Conservation (phyloP, 148 eudicot genomes). For the Rhododendron ferrugineum region DNA sequence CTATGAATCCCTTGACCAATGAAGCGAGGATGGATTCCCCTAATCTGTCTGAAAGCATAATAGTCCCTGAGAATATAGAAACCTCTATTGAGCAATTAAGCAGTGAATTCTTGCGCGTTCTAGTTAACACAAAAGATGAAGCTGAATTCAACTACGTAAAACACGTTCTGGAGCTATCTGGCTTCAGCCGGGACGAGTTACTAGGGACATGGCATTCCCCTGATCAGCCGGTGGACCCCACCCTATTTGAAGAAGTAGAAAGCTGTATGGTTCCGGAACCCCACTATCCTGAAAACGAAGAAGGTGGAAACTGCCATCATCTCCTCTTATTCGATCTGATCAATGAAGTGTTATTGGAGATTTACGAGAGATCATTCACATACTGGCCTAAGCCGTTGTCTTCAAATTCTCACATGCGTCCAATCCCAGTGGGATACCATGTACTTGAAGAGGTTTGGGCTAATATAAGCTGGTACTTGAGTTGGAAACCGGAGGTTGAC, state of each 20-base stretch:
- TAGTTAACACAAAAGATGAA: conserved; percentile 18
- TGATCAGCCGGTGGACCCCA: conserved; percentile 50
- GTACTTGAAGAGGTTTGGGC: conserved; percentile 76
- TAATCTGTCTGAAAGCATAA: background rate
- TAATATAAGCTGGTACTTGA: conserved; percentile 46
- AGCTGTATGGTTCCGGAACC: conserved; percentile 21
- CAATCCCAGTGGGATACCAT: conserved; percentile 59
- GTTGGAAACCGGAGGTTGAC: conserved; percentile 31
- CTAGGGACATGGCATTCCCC: conserved; percentile 59
- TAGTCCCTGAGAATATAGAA: conserved; percentile 3
- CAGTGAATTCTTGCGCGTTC: conserved; percentile 4
- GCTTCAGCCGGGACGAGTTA: conserved; percentile 38
- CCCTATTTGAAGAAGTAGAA: conserved; percentile 49
- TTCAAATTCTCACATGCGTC: conserved; percentile 36
- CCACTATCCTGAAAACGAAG: conserved; percentile 19
- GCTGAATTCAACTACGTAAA: conserved; percentile 53
- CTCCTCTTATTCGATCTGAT: conserved; percentile 64
- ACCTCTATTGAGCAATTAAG: conserved; percentile 1
- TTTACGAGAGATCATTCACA: conserved; percentile 49
- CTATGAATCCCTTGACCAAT: background rate
- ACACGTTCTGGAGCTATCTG: conserved; percentile 52
- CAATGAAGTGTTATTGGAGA: conserved; percentile 54
- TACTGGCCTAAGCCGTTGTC: conserved; percentile 51
- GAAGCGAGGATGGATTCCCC: background rate
- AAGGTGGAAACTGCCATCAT: conserved; percentile 19